phyloP scores from a whole-genome alignment of 371 early-diverging fungal genomes.

The Phascolomyces articulosus region DNA sequence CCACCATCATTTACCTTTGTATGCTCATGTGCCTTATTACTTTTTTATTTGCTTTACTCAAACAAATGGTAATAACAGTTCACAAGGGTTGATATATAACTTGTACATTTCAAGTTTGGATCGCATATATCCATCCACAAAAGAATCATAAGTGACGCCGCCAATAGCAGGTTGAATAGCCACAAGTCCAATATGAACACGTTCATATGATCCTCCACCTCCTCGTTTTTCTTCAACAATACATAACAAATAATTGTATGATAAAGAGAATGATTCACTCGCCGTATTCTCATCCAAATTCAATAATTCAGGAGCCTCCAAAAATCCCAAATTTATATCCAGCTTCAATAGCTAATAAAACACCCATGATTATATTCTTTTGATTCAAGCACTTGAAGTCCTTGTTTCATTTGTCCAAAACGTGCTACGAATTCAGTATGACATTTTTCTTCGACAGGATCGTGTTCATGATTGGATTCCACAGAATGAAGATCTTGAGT shows the following conservation, averaged over 20 bases:
- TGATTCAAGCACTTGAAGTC: constrained; percentile 76
- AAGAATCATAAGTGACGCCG: constrained; percentile 75
- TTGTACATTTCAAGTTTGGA: constrained; percentile 80
- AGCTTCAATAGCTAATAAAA: constrained; percentile 82
- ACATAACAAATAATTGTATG: constrained; percentile 56
- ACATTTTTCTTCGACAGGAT: constrained; percentile 11
- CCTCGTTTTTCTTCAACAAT: constrained; percentile 60
- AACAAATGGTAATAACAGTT: constrained; percentile 66
- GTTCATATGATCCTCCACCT: constrained; percentile 51
- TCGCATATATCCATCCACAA: constrained; percentile 71
- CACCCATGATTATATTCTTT: constrained; percentile 71
- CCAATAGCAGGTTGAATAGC: constrained; percentile 79
- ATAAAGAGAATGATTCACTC: neutral
- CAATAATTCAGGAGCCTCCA: constrained; percentile 44
- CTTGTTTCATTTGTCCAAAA: constrained; percentile 26
- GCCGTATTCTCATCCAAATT: constrained; percentile 24
- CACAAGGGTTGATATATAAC: constrained; percentile 75
- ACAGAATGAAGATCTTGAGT: neutral
- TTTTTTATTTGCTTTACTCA: constrained; percentile 61
- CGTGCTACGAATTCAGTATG: constrained; percentile 32
- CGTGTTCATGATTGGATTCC: constrained; percentile 3
- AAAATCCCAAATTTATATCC: constrained; percentile 91
- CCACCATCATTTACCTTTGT: constrained; percentile 22
- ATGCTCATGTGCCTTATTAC: constrained; percentile 43
- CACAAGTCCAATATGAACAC: constrained; percentile 50